phyloP scores from a whole-genome alignment of 148 eudicot species.

The Vaccinium macrocarpon region DNA sequence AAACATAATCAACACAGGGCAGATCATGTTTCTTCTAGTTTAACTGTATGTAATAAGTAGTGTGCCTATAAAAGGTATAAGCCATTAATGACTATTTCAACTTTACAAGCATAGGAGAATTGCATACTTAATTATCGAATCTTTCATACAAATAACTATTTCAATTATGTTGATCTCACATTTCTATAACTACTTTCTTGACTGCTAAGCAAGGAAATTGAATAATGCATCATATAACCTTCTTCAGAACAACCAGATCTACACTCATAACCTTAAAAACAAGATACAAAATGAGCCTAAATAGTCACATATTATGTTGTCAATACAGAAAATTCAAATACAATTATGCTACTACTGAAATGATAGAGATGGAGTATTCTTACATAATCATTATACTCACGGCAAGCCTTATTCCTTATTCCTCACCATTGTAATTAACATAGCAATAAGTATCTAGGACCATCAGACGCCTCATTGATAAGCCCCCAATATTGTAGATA shows the following conservation, averaged over 20 bases:
- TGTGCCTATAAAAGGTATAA: neutral
- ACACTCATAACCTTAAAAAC: conserved; percentile 70
- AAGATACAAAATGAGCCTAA: conserved; percentile 9
- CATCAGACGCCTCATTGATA: neutral
- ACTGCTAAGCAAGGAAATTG: neutral
- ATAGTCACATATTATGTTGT: neutral
- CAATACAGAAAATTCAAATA: neutral
- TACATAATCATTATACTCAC: no score
- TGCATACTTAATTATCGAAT: conserved; percentile 5
- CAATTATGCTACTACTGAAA: no score
- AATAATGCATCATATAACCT: conserved; percentile 43
- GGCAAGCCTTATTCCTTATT: no score
- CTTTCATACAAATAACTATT: neutral
- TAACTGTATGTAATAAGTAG: conserved; percentile 57
- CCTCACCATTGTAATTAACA: no score
- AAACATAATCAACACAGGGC: conserved; percentile 77
- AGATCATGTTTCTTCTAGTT: conserved; percentile 57
- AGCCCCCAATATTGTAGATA: no score
- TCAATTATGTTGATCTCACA: neutral
- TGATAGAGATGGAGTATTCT: no score
- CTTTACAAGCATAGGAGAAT: neutral
- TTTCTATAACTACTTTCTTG: neutral
- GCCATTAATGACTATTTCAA: no score
- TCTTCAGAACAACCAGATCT: conserved; percentile 85
- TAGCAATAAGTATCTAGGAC: no score